Conservation (phyloP, 371 early-diverging fungal genomes). For the Haplosporangium sp. region DNA sequence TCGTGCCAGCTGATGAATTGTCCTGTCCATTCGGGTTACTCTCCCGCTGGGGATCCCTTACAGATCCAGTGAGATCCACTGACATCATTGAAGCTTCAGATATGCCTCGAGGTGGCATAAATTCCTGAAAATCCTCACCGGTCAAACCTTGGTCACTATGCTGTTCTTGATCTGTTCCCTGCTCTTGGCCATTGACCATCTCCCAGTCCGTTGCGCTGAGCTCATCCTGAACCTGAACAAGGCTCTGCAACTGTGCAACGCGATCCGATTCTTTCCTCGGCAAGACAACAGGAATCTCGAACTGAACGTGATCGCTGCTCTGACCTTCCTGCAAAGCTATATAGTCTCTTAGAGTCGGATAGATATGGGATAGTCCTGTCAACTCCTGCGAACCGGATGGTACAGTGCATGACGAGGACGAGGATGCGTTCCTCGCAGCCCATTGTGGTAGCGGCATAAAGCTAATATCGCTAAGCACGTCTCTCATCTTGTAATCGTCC, state of each 20-base stretch:
- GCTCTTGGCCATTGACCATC: not conserved
- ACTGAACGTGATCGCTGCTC: not conserved
- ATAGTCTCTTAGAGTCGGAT: not conserved
- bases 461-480: slow-evolving; percentile 19
- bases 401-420: too few relatives aligned
- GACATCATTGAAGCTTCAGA: too few relatives aligned
- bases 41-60: too few relatives aligned
- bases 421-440: not conserved
- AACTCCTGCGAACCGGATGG: not conserved
- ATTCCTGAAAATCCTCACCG: too few relatives aligned
- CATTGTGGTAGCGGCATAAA: slow-evolving; percentile 26
- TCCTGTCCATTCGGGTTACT: too few relatives aligned
- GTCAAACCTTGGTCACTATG: too few relatives aligned
- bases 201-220: not conserved
- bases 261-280: slow-evolving; percentile 3
- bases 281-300: slow-evolving; percentile 17
- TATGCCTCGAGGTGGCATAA: too few relatives aligned
- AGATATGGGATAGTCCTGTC: not conserved
- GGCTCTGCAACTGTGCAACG: not conserved
- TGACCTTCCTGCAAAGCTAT: not conserved
- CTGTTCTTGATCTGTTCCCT: too few relatives aligned
- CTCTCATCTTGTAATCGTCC: slow-evolving; percentile 33
- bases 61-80: too few relatives aligned
- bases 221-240: not conserved
- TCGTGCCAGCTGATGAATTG: too few relatives aligned